phyloP scores from a whole-genome alignment of 805 yeast species.

The Candida taoyuanica region DNA sequence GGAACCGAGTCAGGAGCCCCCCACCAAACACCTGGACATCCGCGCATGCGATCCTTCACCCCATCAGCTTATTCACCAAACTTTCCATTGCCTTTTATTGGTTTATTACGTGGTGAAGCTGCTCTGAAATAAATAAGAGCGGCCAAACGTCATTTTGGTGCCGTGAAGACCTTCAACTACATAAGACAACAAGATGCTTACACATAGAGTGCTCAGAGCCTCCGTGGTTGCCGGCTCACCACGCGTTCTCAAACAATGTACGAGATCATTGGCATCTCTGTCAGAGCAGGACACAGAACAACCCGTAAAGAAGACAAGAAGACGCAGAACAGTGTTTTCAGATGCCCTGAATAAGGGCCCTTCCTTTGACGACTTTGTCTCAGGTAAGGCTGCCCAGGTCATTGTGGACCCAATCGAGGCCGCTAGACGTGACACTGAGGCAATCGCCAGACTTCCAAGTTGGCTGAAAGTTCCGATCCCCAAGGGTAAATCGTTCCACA shows the following conservation, averaged over 20 bases:
- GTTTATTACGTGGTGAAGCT: too few relatives aligned
- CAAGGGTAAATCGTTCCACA: slow-evolving; percentile 81
- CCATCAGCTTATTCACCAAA: slow-evolving; percentile 9
- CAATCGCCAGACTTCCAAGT: slow-evolving; percentile 60
- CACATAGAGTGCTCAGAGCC: slow-evolving; percentile 4
- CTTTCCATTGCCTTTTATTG: slow-evolving; percentile 5
- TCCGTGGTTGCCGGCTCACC: slow-evolving; percentile 6
- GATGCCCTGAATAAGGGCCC: slow-evolving; percentile 82
- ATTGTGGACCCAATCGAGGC: slow-evolving; percentile 71
- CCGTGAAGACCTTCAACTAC: too few relatives aligned
- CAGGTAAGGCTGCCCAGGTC: slow-evolving; percentile 68
- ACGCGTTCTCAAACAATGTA: slow-evolving; percentile 2
- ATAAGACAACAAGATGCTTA: slow-evolving; percentile 6
- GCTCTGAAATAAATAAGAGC: too few relatives aligned
- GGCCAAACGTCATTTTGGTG: too few relatives aligned
- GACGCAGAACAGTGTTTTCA: slow-evolving; percentile 56
- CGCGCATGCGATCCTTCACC: neutral
- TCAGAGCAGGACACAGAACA: slow-evolving; percentile 6
- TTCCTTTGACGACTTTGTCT: slow-evolving; percentile 84
- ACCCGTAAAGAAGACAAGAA: slow-evolving; percentile 30
- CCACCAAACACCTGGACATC: slow-evolving; percentile 13
- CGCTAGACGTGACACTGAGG: slow-evolving; percentile 63
- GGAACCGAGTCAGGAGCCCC: slow-evolving; percentile 8
- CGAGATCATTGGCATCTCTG: slow-evolving; percentile 17
- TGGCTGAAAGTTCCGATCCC: slow-evolving; percentile 98